A percentile compares a stretch with the other conserved stretches of the same genome.
phyloP scores from a whole-genome alignment of 2,329 filamentous ascomycete species.

The Ramularia endophylla region DNA sequence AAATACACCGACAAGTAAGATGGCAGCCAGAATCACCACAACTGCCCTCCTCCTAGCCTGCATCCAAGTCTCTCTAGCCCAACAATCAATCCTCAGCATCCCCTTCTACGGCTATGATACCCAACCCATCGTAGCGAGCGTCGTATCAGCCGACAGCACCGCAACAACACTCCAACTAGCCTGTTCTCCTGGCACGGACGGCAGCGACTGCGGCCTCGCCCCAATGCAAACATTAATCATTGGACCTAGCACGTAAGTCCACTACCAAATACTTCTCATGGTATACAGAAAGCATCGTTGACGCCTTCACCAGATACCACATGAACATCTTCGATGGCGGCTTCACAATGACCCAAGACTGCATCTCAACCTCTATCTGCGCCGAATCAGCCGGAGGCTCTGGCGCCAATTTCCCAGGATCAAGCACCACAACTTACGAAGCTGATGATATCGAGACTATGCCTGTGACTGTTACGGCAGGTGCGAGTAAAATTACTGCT shows the following conservation, averaged over 20 bases:
- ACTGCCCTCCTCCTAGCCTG: too few relatives aligned
- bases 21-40: too few relatives aligned
- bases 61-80: slow-evolving; percentile 1
- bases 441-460: slow-evolving; percentile 7
- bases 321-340: slow-evolving; percentile 14
- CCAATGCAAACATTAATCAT: slow-evolving; percentile 15
- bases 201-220: slow-evolving; percentile 19
- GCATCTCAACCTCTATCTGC: slow-evolving; percentile 10
- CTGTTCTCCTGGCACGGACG: slow-evolving; percentile 12
- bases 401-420: slow-evolving; percentile 17
- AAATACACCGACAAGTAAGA: too few relatives aligned
- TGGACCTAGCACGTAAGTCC: slow-evolving; percentile 18
- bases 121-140: slow-evolving; percentile 14
- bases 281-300: too few relatives aligned
- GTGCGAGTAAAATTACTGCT: too few relatives aligned
- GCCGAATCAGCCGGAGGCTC: slow-evolving; percentile 11
- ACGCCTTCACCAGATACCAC: too few relatives aligned
- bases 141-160: slow-evolving; percentile 11
- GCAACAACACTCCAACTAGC: slow-evolving; percentile 15
- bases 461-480: slow-evolving; percentile 15
- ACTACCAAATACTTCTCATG: too few relatives aligned
- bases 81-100: slow-evolving; percentile 8
- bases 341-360: slow-evolving; percentile 17
- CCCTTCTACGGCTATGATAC: slow-evolving; percentile 21
- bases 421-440: slow-evolving; percentile 15